Evolutionary conservation across 2,329 filamentous ascomycete genomes (phyloP).

Genomic region (Trichoderma sp.): DNA sequence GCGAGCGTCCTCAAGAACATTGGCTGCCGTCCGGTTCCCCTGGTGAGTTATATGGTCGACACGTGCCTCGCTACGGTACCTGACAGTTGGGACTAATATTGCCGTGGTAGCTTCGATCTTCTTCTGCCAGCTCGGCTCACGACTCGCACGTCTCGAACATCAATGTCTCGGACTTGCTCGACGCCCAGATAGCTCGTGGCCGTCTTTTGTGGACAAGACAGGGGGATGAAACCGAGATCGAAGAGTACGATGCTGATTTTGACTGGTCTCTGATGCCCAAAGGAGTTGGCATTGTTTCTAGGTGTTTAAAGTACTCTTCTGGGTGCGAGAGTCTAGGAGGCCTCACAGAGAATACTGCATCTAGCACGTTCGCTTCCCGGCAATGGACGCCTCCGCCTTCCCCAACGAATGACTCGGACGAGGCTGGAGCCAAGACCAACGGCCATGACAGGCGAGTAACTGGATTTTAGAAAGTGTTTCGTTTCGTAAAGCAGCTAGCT

Average conservation of each 20-base stretch:
- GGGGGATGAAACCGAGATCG: slow-evolving; percentile 3
- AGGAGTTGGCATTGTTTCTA: background rate
- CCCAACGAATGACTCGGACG: background rate
- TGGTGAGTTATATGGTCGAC: slow-evolving; percentile 30
- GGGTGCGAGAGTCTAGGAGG: slow-evolving; percentile 26
- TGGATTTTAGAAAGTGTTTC: background rate
- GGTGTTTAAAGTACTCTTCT: slow-evolving; percentile 27
- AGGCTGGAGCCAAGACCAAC: background rate
- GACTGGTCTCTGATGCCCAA: background rate
- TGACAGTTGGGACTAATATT: background rate
- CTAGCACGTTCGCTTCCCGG: background rate
- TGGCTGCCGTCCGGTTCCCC: slow-evolving; percentile 37
- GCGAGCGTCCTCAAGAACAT: slow-evolving; percentile 39
- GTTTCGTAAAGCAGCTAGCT: background rate
- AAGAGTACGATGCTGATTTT: slow-evolving; percentile 19
- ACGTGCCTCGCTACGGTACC: background rate
- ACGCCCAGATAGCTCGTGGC: slow-evolving; percentile 28
- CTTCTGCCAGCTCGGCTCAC: slow-evolving; percentile 7
- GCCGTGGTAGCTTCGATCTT: slow-evolving; percentile 5
- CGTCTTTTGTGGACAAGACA: slow-evolving; percentile 16
- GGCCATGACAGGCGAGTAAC: background rate
- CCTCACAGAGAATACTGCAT: background rate
- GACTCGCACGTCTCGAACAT: slow-evolving; percentile 21
- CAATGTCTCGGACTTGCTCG: slow-evolving; percentile 29
- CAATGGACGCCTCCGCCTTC: slow-evolving; percentile 26